Percentiles rank a stretch among this genome's conserved stretches.
These are phyloP conservation scores for Pogostemon cablin DNA, from an alignment of 257 asterid species.

Conservation along the genomic window DNA sequence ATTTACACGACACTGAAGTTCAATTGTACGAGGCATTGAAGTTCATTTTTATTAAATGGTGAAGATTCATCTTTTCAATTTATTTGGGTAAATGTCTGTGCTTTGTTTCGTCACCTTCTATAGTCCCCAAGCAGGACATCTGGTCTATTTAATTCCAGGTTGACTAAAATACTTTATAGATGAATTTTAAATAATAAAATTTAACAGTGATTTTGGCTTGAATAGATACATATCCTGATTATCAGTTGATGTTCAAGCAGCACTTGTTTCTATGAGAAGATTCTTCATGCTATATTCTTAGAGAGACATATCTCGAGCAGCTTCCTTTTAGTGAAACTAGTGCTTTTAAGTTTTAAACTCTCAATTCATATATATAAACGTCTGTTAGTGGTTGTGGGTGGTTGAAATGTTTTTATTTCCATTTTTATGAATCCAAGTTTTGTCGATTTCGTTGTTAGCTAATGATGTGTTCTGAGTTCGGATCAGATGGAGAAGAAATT, in stretches of 20 bases:
- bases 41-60: background rate
- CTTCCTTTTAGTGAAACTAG: too few relatives aligned
- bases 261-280: background rate
- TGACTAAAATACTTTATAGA: background rate
- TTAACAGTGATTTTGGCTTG: background rate
- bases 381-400: too few relatives aligned
- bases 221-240: background rate
- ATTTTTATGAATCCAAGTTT: background rate
- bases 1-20: background rate
- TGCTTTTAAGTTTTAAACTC: too few relatives aligned
- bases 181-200: background rate
- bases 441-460: conserved; percentile 3
- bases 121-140: background rate
- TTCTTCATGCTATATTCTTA: background rate
- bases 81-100: background rate
- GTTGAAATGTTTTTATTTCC: background rate
- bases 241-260: background rate
- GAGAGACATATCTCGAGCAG: too few relatives aligned
- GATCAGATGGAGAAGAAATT: background rate
- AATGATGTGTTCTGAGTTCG: background rate
- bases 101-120: background rate
- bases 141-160: conserved; percentile 4
- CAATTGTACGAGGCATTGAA: background rate
- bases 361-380: too few relatives aligned
- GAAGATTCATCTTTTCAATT: background rate